A percentile compares a stretch with the other conserved stretches of the same genome.
Evolutionary conservation across 306 rosid species (phyloP).

Genomic region (Trifolium dubium): DNA sequence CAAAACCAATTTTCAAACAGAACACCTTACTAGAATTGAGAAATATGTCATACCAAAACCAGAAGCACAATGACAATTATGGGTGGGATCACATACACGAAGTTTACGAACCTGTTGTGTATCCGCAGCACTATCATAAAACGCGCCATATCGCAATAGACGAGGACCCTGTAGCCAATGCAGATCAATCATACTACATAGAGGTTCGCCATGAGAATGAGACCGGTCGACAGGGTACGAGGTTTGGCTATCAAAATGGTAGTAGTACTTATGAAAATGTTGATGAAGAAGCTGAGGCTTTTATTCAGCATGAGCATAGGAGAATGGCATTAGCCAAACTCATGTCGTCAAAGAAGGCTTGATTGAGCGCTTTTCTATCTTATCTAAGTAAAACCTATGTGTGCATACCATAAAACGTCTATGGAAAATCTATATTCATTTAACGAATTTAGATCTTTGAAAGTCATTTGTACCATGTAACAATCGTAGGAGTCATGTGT

Average conservation of each 20-base stretch:
- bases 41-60: conserved; percentile 48
- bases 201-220: background rate
- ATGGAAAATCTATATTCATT: background rate
- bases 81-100: conserved; percentile 17
- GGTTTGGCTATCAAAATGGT: conserved; percentile 11
- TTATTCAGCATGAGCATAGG: conserved; percentile 59
- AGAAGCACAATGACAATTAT: conserved; percentile 23
- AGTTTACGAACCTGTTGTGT: conserved; percentile 2
- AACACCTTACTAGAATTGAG: background rate
- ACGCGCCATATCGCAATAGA: conserved; percentile 23
- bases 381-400: background rate
- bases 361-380: background rate
- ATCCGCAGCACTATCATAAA: background rate
- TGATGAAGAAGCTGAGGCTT: conserved; percentile 64
- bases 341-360: conserved; percentile 31
- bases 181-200: background rate
- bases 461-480: background rate
- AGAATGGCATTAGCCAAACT: conserved; percentile 46
- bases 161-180: conserved; percentile 27
- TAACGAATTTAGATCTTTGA: background rate
- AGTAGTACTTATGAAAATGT: conserved; percentile 39
- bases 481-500: no score
- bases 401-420: background rate
- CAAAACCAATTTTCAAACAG: background rate
- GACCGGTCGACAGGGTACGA: background rate